A percentile compares a stretch with the other conserved stretches of the same genome.
These are phyloP conservation scores for Entelexis paramagnoliae DNA, from an alignment of 1,139 yeast species.

Conservation along the genomic window DNA sequence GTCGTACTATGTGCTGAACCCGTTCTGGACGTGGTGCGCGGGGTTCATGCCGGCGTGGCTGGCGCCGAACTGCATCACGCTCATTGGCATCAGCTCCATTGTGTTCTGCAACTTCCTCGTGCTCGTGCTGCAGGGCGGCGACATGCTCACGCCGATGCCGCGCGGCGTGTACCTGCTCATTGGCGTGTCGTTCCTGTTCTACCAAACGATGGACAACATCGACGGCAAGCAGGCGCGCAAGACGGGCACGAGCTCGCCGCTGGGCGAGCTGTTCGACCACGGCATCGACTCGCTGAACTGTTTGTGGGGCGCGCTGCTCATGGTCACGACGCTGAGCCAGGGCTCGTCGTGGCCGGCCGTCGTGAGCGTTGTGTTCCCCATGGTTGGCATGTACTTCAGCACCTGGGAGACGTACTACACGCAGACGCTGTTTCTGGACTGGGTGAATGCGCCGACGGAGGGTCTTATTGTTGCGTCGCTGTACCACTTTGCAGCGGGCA, in stretches of 20 bases:
- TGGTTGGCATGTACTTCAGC: constrained; percentile 59
- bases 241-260: constrained; percentile 67
- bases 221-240: constrained; percentile 75
- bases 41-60: constrained; percentile 57
- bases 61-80: constrained; percentile 70
- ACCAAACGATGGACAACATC: constrained; percentile 76
- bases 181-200: constrained; percentile 61
- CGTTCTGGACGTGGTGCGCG: constrained; percentile 63
- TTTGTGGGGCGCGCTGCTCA: constrained; percentile 35
- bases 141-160: constrained; percentile 44
- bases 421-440: constrained; percentile 55
- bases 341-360: constrained; percentile 35
- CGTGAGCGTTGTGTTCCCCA: constrained; percentile 52
- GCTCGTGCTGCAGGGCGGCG: constrained; percentile 32
- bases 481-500: constrained; percentile 37
- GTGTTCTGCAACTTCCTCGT: constrained; percentile 45
- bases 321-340: constrained; percentile 35
- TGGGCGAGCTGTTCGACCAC: constrained; percentile 74
- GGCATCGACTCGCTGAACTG: constrained; percentile 70
- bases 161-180: constrained; percentile 56
- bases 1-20: constrained; percentile 53
- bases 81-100: constrained; percentile 54
- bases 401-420: constrained; percentile 81
- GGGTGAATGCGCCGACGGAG: constrained; percentile 72
- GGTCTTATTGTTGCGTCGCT: constrained; percentile 54